Evolutionary conservation across 2,329 filamentous ascomycete species (phyloP).

Genomic region (Trichophyton benhamiae): DNA sequence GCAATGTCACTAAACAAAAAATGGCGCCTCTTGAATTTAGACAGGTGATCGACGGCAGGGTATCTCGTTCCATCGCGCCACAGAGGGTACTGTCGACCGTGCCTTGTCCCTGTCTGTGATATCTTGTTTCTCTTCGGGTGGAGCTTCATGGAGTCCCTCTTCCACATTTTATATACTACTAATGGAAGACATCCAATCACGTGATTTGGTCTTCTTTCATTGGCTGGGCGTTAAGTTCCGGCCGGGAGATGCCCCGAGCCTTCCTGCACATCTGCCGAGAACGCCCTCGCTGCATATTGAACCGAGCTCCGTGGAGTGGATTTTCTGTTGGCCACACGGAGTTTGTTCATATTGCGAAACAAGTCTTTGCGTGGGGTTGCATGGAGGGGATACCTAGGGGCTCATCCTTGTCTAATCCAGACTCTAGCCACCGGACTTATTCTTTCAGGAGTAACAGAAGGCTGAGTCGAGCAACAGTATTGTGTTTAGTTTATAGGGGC

Average conservation of each 20-base stretch:
- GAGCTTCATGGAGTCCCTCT: background rate
- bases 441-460: background rate
- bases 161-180: background rate
- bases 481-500: no score
- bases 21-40: background rate
- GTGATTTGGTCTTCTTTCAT: background rate
- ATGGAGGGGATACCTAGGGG: background rate
- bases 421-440: background rate
- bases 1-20: background rate
- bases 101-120: background rate
- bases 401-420: background rate
- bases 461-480: no score
- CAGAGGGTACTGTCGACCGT: background rate
- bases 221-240: background rate
- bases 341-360: background rate
- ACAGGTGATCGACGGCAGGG: background rate
- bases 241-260: background rate
- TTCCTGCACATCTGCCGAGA: background rate
- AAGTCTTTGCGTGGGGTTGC: background rate
- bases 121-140: background rate
- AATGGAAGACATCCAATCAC: background rate
- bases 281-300: background rate
- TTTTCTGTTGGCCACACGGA: background rate
- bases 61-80: background rate
- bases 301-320: background rate